Conservation (phyloP, 768 basidiomycete genomes). For the Trametes cinnabarina region DNA sequence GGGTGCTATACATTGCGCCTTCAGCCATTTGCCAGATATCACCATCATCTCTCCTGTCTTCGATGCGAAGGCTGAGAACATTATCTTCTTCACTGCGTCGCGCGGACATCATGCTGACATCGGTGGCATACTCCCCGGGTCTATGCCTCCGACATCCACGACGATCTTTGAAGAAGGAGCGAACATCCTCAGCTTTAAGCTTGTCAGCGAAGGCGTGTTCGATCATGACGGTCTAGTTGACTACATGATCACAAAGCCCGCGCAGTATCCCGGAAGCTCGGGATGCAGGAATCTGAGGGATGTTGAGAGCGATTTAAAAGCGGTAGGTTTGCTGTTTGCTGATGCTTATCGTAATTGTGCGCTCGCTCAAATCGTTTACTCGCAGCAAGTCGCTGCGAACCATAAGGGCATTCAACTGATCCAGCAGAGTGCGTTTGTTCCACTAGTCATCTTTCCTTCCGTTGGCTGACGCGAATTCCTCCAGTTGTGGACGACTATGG, state of each 20-base stretch:
- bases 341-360: too few relatives aligned
- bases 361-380: too few relatives aligned
- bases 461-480: neutral
- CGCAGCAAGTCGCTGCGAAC: constrained; percentile 90
- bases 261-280: constrained; percentile 78
- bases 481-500: constrained; percentile 85
- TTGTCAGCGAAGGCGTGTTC: constrained; percentile 81
- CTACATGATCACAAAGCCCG: constrained; percentile 80
- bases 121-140: constrained; percentile 88
- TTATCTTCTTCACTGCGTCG: constrained; percentile 92
- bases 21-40: constrained; percentile 80
- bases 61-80: constrained; percentile 54
- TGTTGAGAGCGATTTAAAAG: constrained; percentile 90
- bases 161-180: constrained; percentile 95
- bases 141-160: constrained; percentile 92
- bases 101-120: constrained; percentile 94
- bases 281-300: constrained; percentile 86
- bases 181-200: constrained; percentile 86
- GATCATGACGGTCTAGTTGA: constrained; percentile 71
- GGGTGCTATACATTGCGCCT: neutral
- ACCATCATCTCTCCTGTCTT: constrained; percentile 95
- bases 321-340: constrained; percentile 63
- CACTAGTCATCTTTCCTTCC: too few relatives aligned
- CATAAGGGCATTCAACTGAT: constrained; percentile 88
- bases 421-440: constrained; percentile 56